A percentile compares a stretch with the other conserved stretches of the same genome.
phyloP scores from a whole-genome alignment of 345 rosid species.

The Rhodomyrtus tomentosa region DNA sequence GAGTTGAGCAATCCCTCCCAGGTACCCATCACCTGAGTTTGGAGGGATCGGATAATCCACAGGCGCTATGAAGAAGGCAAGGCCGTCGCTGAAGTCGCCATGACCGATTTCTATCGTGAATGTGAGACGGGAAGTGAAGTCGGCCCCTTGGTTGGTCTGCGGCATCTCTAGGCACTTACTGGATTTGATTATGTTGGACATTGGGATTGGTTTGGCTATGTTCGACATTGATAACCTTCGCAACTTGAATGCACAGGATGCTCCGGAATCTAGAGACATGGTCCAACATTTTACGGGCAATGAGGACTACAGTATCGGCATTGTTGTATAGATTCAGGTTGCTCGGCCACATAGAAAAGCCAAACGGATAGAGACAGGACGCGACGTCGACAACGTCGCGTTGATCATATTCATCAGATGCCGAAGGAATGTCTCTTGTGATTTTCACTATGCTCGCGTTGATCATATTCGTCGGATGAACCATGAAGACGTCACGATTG shows the following conservation, averaged over 20 bases:
- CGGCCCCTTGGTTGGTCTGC: neutral
- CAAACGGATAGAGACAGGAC: neutral
- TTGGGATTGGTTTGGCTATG: neutral
- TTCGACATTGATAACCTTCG: neutral
- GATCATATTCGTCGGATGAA: neutral
- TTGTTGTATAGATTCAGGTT: neutral
- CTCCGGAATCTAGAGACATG: neutral
- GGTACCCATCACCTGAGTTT: constrained; percentile 30
- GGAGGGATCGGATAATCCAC: constrained; percentile 27
- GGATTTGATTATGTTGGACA: neutral
- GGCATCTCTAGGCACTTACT: neutral
- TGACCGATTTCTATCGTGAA: constrained; percentile 6
- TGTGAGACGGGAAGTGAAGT: constrained; percentile 18
- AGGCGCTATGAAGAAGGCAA: constrained; percentile 31
- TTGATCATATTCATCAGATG: no score
- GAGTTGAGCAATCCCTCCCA: constrained; percentile 29
- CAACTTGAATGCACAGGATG: neutral
- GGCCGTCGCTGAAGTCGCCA: constrained; percentile 1
- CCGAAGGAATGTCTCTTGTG: neutral
- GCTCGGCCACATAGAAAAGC: neutral
- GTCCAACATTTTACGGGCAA: neutral
- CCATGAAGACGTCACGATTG: neutral
- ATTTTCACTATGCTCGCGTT: neutral
- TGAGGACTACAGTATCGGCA: neutral
- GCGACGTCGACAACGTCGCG: neutral